Conservation (phyloP, 768 basidiomycete genomes). For the Sistotremastrum suecicum region DNA sequence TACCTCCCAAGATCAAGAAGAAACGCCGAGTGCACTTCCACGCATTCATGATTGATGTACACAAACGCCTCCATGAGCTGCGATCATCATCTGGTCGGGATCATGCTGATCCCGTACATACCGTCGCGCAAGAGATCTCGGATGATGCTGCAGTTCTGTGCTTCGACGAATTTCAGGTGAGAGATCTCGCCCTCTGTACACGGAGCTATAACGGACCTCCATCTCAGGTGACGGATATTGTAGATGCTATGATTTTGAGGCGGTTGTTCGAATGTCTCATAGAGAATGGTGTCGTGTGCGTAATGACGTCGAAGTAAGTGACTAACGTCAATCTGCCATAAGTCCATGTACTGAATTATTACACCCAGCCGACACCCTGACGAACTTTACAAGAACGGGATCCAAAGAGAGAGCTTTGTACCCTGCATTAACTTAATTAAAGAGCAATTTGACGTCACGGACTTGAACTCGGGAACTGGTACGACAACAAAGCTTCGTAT, state of each 20-base stretch:
- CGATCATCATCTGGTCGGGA: constrained; percentile 56
- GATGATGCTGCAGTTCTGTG: constrained; percentile 76
- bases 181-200: constrained; percentile 7
- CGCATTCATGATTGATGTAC: constrained; percentile 98
- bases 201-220: constrained; percentile 1
- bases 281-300: constrained; percentile 79
- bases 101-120: constrained; percentile 72
- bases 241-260: constrained; percentile 94
- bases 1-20: constrained; percentile 47
- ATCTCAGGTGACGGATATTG: constrained; percentile 82
- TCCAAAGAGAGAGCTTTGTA: constrained; percentile 87
- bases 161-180: constrained; percentile 96
- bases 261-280: constrained; percentile 78
- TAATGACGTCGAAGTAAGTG: constrained; percentile 96
- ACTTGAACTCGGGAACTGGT: constrained; percentile 95
- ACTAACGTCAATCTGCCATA: background rate
- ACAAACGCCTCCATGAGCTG: constrained; percentile 78
- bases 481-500: constrained; percentile 7
- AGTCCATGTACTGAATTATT: constrained; percentile 2
- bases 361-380: constrained; percentile 80
- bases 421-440: constrained; percentile 93
- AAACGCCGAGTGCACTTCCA: constrained; percentile 95
- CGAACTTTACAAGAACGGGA: constrained; percentile 96
- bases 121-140: constrained; percentile 79
- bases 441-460: constrained; percentile 70